Conservation (phyloP, 2,329 filamentous ascomycete genomes). For the Blumeriella jaapii region DNA sequence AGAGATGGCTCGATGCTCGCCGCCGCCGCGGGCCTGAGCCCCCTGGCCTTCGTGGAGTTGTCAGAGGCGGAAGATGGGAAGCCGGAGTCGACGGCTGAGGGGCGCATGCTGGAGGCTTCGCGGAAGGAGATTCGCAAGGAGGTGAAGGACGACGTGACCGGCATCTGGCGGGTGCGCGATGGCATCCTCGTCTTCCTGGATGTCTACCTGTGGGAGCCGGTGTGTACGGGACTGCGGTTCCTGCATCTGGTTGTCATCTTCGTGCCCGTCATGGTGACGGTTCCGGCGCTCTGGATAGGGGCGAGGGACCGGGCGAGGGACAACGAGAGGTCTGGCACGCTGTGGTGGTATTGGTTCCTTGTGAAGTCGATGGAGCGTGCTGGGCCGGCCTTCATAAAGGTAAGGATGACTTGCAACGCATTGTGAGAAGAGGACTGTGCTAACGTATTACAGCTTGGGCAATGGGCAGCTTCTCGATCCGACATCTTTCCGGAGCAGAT, state of each 20-base stretch:
- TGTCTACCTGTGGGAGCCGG: slow-evolving; percentile 65
- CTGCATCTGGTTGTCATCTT: slow-evolving; percentile 81
- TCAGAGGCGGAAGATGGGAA: slow-evolving; percentile 42
- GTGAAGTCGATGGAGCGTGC: slow-evolving; percentile 85
- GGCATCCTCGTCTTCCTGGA: slow-evolving; percentile 58
- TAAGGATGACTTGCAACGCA: slow-evolving; percentile 30
- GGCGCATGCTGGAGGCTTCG: slow-evolving; percentile 77
- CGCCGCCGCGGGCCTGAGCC: slow-evolving; percentile 32
- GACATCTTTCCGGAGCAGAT: slow-evolving; percentile 93
- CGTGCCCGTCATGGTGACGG: slow-evolving; percentile 71
- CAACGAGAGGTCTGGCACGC: slow-evolving; percentile 66
- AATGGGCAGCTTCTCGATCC: slow-evolving; percentile 94
- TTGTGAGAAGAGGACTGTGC: too few species aligned
- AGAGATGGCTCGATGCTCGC: slow-evolving; percentile 16
- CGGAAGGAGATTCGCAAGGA: slow-evolving; percentile 63
- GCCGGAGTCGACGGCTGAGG: slow-evolving; percentile 61
- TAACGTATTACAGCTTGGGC: slow-evolving; percentile 54
- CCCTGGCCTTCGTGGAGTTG: slow-evolving; percentile 45
- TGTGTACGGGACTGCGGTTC: slow-evolving; percentile 81
- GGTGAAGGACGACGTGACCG: slow-evolving; percentile 49
- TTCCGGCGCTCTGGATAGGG: slow-evolving; percentile 77
- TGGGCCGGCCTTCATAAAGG: slow-evolving; percentile 95
- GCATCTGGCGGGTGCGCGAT: slow-evolving; percentile 46
- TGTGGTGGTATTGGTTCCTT: slow-evolving; percentile 92
- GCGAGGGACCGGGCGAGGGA: slow-evolving; percentile 48